Percentiles rank a stretch among this genome's conserved stretches.
Conservation (phyloP, 306 rosid species). For the Casuarina glauca region DNA sequence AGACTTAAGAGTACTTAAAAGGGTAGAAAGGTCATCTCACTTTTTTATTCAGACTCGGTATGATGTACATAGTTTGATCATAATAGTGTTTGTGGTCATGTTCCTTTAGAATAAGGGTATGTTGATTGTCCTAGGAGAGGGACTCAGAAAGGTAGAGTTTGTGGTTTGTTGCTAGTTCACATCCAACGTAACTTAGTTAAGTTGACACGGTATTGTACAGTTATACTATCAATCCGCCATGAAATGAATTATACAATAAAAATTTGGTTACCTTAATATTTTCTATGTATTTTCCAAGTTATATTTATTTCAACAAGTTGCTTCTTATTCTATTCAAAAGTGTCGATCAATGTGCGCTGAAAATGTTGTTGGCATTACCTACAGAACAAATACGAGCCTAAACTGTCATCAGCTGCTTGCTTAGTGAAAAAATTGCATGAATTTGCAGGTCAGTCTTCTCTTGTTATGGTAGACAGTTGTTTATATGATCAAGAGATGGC, state of each 20-base stretch:
- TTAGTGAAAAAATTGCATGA: constrained; percentile 73
- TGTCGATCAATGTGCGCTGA: constrained; percentile 15
- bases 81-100: background rate
- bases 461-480: constrained; percentile 7
- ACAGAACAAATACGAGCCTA: constrained; percentile 50
- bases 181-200: background rate
- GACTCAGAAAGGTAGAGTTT: background rate
- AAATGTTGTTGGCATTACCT: constrained; percentile 18
- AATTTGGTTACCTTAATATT: background rate
- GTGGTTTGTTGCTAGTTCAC: background rate
- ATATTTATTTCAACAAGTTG: background rate
- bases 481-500: constrained; percentile 5
- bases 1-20: background rate
- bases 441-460: constrained; percentile 61
- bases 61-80: background rate
- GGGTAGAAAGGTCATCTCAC: background rate
- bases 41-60: background rate
- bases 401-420: constrained; percentile 56
- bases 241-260: background rate
- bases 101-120: constrained; percentile 1
- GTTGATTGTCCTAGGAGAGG: background rate
- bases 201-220: background rate
- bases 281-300: background rate
- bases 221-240: background rate
- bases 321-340: background rate